Evolutionary conservation across 2,329 filamentous ascomycete species (phyloP).

Genomic region (Parastagonospora nodorum): DNA sequence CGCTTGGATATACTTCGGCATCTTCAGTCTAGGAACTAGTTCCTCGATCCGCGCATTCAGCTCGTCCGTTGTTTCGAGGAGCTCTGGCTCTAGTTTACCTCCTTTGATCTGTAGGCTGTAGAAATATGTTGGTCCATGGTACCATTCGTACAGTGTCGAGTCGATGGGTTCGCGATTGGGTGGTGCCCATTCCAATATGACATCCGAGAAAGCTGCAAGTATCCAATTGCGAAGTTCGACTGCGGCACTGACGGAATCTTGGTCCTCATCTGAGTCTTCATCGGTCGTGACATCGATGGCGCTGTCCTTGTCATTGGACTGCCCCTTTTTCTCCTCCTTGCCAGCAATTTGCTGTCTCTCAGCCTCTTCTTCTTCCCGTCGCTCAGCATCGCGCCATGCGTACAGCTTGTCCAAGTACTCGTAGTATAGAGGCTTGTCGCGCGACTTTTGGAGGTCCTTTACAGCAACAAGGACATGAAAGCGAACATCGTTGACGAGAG

Average conservation of each 20-base stretch:
- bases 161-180: constrained; percentile 18
- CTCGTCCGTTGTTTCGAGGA: constrained; percentile 13
- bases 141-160: constrained; percentile 21
- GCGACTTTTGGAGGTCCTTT: constrained; percentile 13
- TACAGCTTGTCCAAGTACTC: constrained; percentile 22
- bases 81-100: constrained; percentile 5
- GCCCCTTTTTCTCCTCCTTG: constrained; percentile 2
- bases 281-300: constrained; percentile 20
- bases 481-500: constrained; percentile 24
- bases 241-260: constrained; percentile 19
- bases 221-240: constrained; percentile 22
- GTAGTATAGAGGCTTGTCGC: constrained; percentile 20
- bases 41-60: constrained; percentile 15
- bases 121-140: constrained; percentile 25
- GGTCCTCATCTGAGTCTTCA: constrained; percentile 14
- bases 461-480: constrained; percentile 18
- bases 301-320: constrained; percentile 19
- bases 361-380: constrained; percentile 14
- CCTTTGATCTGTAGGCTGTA: constrained; percentile 11
- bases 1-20: constrained; percentile 24
- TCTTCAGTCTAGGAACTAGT: constrained; percentile 15
- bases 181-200: constrained; percentile 15
- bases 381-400: constrained; percentile 18
- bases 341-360: constrained; percentile 6
- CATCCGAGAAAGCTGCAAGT: constrained; percentile 8